Percentiles rank a stretch among this genome's conserved stretches.
phyloP scores from a whole-genome alignment of 139 green algal species.

The Chlorella sp. region DNA sequence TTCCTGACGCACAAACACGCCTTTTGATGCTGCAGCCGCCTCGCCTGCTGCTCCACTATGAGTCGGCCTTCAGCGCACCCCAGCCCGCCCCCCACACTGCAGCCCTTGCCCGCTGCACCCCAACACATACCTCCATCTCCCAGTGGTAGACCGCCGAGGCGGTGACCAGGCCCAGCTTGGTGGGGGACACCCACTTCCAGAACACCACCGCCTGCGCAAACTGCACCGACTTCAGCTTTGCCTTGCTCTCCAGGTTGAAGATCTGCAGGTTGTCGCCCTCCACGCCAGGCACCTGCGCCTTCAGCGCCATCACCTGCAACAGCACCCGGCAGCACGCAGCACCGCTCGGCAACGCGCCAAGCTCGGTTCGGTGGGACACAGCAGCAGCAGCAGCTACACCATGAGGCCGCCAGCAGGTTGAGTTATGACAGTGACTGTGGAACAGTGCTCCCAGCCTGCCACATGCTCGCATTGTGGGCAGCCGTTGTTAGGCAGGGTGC shows the following conservation, averaged over 20 bases:
- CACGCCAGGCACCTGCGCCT: constrained; percentile 69
- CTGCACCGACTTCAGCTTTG: constrained; percentile 97
- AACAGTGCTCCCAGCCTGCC: no score
- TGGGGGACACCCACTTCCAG: constrained; percentile 96
- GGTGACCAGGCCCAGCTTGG: constrained; percentile 94
- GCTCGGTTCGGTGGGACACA: no score
- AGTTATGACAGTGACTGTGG: no score
- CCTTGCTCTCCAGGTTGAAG: constrained; percentile 98
- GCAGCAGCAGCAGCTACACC: no score
- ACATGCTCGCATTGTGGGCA: no score
- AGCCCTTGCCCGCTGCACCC: background rate
- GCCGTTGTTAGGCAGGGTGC: no score
- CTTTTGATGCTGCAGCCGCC: background rate
- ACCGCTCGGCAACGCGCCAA: no score
- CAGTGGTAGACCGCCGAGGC: constrained; percentile 95
- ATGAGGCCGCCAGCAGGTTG: no score
- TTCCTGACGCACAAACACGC: no score
- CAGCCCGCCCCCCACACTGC: background rate
- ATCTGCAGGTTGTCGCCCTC: constrained; percentile 92
- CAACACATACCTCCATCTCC: constrained; percentile 84
- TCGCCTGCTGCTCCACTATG: background rate
- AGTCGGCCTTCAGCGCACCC: background rate
- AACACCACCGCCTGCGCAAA: constrained; percentile 96
- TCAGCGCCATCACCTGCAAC: constrained; percentile 89
- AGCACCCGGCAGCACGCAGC: no score